These are phyloP conservation scores for Chlorella sp. DNA, from an alignment of 139 green algal genomes.

Conservation along the genomic window DNA sequence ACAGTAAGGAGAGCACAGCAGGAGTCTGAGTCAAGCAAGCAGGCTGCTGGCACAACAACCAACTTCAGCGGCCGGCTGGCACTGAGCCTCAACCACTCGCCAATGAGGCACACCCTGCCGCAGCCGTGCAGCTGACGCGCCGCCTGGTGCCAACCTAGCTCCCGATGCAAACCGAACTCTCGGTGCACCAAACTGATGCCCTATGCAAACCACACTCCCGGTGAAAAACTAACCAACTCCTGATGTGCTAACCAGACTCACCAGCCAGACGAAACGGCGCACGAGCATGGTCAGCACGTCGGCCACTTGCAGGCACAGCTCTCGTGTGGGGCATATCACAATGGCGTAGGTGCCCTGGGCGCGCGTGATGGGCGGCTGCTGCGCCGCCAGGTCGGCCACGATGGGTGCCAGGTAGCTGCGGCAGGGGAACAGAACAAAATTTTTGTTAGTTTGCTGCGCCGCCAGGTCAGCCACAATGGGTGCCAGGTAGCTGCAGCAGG, in stretches of 20 bases:
- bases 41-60: no score
- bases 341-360: slow-evolving; percentile 80
- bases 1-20: no score
- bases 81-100: no score
- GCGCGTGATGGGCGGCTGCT: slow-evolving; percentile 60
- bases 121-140: no score
- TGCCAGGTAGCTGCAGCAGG: slow-evolving; percentile 73
- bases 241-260: not conserved
- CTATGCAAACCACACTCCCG: not conserved
- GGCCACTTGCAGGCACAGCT: slow-evolving; percentile 85
- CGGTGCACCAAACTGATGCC: no score
- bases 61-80: no score
- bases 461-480: slow-evolving; percentile 85
- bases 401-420: slow-evolving; percentile 89
- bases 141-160: no score
- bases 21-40: not conserved
- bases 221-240: not conserved
- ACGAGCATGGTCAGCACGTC: slow-evolving; percentile 52
- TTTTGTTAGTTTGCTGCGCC: no score
- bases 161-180: no score
- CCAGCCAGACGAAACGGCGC: slow-evolving; percentile 61
- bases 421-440: no score
- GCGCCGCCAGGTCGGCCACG: slow-evolving; percentile 68
- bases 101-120: not conserved
- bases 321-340: slow-evolving; percentile 85